Percentiles rank a stretch among this genome's conserved stretches.
Conservation (phyloP, 2,329 filamentous ascomycete species). For the Ophiostoma novo-ulmi region DNA sequence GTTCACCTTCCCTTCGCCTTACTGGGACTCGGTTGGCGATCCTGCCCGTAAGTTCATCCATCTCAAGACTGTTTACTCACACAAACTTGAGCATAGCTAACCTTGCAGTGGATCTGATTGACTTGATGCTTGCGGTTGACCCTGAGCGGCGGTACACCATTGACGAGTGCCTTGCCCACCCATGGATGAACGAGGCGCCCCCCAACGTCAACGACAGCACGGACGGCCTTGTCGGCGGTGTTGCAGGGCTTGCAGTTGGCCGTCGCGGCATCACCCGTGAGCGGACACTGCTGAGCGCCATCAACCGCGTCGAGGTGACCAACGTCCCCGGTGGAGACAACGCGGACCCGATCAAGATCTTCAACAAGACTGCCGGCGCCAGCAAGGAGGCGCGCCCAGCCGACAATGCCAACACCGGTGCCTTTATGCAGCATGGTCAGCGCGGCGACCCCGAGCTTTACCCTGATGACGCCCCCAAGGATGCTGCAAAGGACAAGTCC, state of each 20-base stretch:
- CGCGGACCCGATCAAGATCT: conserved; percentile 64
- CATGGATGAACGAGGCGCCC: conserved; percentile 68
- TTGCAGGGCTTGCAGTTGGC: conserved; percentile 76
- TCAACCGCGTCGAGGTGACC: conserved; percentile 65
- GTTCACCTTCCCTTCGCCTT: conserved; percentile 93
- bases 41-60: conserved; percentile 55
- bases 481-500: conserved; percentile 44
- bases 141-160: conserved; percentile 78
- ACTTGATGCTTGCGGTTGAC: conserved; percentile 88
- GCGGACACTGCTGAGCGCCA: conserved; percentile 74
- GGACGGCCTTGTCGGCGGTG: conserved; percentile 82
- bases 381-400: neutral
- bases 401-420: conserved; percentile 60
- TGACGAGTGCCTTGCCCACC: conserved; percentile 84
- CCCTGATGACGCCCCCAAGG: conserved; percentile 48
- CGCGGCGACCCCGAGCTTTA: conserved; percentile 79
- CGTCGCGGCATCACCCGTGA: conserved; percentile 75
- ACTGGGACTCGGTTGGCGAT: conserved; percentile 87
- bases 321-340: conserved; percentile 51
- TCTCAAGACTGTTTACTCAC: conserved; percentile 7
- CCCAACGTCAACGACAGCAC: conserved; percentile 75
- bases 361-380: conserved; percentile 52
- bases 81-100: conserved; percentile 18
- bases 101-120: conserved; percentile 72
- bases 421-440: conserved; percentile 81